Evolutionary conservation across 2,329 filamentous ascomycete genomes (phyloP).

Genomic region (Botryotinia convoluta): DNA sequence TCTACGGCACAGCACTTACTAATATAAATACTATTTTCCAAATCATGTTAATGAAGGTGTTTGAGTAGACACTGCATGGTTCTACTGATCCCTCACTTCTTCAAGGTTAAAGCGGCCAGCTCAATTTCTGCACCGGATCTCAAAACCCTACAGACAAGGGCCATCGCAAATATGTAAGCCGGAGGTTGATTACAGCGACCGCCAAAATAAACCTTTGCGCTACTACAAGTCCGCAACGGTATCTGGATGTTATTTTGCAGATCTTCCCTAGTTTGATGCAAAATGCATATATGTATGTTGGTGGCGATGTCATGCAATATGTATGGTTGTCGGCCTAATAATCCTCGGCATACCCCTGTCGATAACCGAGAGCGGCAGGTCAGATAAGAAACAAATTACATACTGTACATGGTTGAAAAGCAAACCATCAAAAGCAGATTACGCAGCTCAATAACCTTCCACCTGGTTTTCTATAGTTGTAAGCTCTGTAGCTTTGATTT

Average conservation of each 20-base stretch:
- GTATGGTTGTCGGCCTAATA: neutral
- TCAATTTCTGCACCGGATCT: neutral
- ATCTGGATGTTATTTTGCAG: neutral
- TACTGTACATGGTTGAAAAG: neutral
- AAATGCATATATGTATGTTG: neutral
- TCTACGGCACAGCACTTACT: neutral
- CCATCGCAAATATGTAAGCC: neutral
- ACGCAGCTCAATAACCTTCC: neutral
- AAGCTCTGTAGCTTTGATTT: neutral
- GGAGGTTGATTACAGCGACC: neutral
- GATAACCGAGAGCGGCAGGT: neutral
- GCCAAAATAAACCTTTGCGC: neutral
- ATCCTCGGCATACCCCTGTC: neutral
- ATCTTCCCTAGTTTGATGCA: neutral
- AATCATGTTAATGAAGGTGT: no score
- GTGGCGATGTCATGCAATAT: constrained; percentile 1
- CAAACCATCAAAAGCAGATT: neutral
- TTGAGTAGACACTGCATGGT: neutral
- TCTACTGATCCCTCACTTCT: neutral
- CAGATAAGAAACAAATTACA: neutral
- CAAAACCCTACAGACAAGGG: neutral
- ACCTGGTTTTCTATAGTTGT: neutral
- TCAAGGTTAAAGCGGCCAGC: neutral
- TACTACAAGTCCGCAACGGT: neutral
- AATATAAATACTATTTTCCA: no score